Base-by-base conservation (phyloP, 2,329 filamentous ascomycete species). In the Fusarium sp. region DNA sequence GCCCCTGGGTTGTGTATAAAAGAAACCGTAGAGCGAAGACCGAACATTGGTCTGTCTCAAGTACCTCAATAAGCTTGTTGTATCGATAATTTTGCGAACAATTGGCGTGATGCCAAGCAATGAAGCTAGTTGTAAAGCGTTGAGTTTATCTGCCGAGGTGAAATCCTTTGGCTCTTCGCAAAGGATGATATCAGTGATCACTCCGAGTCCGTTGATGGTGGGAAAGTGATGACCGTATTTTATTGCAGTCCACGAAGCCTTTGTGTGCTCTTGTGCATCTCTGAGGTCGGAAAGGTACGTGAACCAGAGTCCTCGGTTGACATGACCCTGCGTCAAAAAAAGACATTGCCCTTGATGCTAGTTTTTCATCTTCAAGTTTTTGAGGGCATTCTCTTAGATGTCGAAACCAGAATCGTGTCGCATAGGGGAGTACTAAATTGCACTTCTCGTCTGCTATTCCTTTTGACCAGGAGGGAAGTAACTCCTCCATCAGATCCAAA, bases 351-450 rank as follows among this genome's bases (percentile, higher is more conserved):
- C 11, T 54, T 11, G 37, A 20, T 18, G n/a, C 23, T 21, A 49
- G 7, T 3, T 10, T 16, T 6, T 41, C 21, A 3, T 43, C 11
- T 5, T 18, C 10, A 13, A 60, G 47, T 8, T 43, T 13, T 13
- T 43, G 34, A 13, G 63, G 43, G 5, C 61, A 66, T 20, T 54
- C 12, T 9, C 25, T 14, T 11, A 66, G 47, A 20, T 66, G 60
- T 20, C 11, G 25, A 25, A 60, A 60, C 63, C 63, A 66, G 18
- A 34, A 60, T 13, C 25, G 14, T 11, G 61, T 27, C 3, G 34
- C 18, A 41, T 66, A 66, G 2, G 20, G 41, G 13, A 66, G 11
- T 14, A 41, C 10, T 18, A 40, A 14, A 28, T 16, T 9, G 16
- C 10, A 28, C 1, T 40, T n/a, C 0, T 28, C 4, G 2, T 49